A percentile compares a stretch with the other conserved stretches of the same genome.
Evolutionary conservation across 2,329 filamentous ascomycete species (phyloP).

Genomic region (Cladosporium sp.): DNA sequence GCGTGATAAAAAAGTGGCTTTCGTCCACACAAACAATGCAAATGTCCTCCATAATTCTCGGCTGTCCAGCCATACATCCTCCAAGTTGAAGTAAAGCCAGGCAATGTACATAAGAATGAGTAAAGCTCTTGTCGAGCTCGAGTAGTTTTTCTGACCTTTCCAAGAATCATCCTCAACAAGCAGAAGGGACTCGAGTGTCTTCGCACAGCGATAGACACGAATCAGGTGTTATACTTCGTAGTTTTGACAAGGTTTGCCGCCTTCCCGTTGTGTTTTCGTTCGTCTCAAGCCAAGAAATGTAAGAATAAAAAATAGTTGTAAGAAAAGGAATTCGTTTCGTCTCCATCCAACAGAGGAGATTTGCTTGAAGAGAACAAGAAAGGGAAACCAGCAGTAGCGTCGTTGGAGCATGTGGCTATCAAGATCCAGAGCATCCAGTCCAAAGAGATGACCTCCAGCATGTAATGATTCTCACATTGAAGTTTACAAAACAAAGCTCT

Average conservation of each 20-base stretch:
- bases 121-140: not conserved
- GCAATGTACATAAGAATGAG: slow-evolving; percentile 2
- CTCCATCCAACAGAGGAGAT: not conserved
- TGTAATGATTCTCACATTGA: not conserved
- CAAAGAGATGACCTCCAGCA: not conserved
- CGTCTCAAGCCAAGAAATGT: not conserved
- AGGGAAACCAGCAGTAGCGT: not conserved
- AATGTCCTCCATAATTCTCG: too few species aligned
- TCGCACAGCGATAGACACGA: not conserved
- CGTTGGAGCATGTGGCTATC: not conserved
- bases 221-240: too few species aligned
- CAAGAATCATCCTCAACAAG: not conserved
- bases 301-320: not conserved
- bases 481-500: slow-evolving; percentile 58
- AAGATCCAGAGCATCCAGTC: too few species aligned
- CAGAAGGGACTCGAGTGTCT: not conserved
- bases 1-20: too few species aligned
- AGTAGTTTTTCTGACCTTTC: not conserved
- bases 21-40: too few species aligned
- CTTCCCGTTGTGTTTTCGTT: not conserved
- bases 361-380: slow-evolving; percentile 2
- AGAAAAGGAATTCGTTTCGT: slow-evolving; percentile 4
- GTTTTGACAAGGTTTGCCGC: too few species aligned
- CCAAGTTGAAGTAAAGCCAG: too few species aligned
- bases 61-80: too few species aligned